phyloP scores from a whole-genome alignment of 495 filamentous ascomycete species.

The Paragyromitra xinjiangensis region DNA sequence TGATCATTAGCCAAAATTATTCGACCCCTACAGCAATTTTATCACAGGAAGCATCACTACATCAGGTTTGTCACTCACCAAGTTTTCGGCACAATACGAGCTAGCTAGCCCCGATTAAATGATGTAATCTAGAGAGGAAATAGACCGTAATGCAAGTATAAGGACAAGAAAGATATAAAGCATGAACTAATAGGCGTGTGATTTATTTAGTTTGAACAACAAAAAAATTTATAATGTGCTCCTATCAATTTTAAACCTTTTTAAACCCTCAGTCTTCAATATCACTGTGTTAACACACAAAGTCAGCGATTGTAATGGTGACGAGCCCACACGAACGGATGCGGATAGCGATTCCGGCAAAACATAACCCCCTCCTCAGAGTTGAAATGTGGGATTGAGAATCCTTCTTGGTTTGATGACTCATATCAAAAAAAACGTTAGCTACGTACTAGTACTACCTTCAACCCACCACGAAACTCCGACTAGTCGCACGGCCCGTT shows the following conservation, averaged over 20 bases:
- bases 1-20: not conserved
- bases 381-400: not conserved
- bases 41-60: not conserved
- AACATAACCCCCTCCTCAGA: not conserved
- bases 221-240: too few species aligned
- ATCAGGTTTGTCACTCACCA: not conserved
- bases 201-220: too few species aligned
- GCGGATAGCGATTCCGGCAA: not conserved
- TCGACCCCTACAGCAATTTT: not conserved
- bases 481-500: conserved; percentile 13
- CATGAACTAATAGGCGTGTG: too few species aligned
- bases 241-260: too few species aligned
- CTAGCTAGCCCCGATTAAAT: too few species aligned
- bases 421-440: conserved; percentile 4
- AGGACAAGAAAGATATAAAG: too few species aligned
- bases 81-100: not conserved
- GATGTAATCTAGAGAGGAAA: too few species aligned
- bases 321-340: not conserved
- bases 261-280: too few species aligned
- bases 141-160: too few species aligned
- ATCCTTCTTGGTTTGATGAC: conserved; percentile 4
- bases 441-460: not conserved
- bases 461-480: conserved; percentile 27
- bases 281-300: not conserved
- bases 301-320: not conserved